Base-by-base conservation (phyloP, 371 early-diverging fungal species). In the Mucor piriformis region DNA sequence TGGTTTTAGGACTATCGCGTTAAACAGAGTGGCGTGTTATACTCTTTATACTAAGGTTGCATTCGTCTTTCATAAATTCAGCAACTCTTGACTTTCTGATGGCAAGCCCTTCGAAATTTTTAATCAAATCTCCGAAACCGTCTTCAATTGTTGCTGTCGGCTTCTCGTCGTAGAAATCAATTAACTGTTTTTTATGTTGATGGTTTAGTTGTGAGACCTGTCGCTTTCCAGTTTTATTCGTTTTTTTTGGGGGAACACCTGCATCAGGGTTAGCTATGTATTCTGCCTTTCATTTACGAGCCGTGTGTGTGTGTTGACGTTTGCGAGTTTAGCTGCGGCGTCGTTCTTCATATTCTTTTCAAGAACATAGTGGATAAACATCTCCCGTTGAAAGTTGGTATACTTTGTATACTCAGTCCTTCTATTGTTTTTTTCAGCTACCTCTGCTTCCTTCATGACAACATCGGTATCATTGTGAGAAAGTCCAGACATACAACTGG, bases 51-150 rank as follows among this genome's bases (percentile, higher is more conserved):
- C 25, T 40, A 46, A 55, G 44, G 33, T 46, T 55, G 34, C 56
- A 42, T 34, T 54, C 27, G 27, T 54, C 27, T 54, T 54, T 54
- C 54, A 43, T 44, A 42, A 54, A 54, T 44, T 55, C 56, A 27
- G 44, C 54, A 10, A 54, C 44, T 33, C 32, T 40, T 16, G 44
- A 16, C 18, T 54, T 54, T 54, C 43, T 54, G 3, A 54, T 54
- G 43, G 29, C 12, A 24, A 55, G 47, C 6, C 27, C 44, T 44
- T 43, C 55, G 18, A 55, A 55, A 24, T 3, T 56, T 24, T 21
- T 20, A 13, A 29, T 44, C 56, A 46, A 47, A 42, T 43, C 44
- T 29, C 44, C 32, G 18, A 32, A 27, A 32, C 43, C 32, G 38
- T 55, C 47, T 3, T 46, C 34, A 32, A 55, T 46, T 33, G 56